phyloP scores from a whole-genome alignment of 805 yeast genomes.

The Candida saitoana region DNA sequence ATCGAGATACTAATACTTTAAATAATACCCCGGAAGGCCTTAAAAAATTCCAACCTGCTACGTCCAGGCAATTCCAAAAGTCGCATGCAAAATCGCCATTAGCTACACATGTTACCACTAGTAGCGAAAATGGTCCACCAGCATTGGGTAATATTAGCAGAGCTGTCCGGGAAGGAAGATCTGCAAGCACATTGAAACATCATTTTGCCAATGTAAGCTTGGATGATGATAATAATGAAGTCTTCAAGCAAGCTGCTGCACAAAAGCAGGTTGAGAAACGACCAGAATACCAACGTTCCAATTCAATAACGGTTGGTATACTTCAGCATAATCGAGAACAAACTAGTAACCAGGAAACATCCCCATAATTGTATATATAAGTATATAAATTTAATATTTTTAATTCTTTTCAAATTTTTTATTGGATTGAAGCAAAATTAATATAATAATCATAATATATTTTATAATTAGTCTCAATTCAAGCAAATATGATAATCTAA shows the following conservation, averaged over 20 bases:
- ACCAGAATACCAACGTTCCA: conserved; percentile 33
- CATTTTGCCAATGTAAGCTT: background rate
- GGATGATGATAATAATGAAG: conserved; percentile 28
- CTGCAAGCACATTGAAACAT: background rate
- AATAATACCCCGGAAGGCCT: background rate
- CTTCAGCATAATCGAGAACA: conserved; percentile 23
- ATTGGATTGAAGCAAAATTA: too few species aligned
- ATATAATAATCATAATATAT: too few species aligned
- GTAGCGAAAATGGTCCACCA: background rate
- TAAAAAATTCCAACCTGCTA: background rate
- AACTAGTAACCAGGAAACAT: too few species aligned
- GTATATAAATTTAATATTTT: too few species aligned
- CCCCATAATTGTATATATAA: too few species aligned
- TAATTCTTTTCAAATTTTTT: too few species aligned
- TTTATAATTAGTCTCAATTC: too few species aligned
- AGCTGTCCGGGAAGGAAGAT: background rate
- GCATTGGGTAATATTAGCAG: background rate
- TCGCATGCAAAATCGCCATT: background rate
- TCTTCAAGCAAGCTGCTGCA: conserved; percentile 15
- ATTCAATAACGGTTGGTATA: conserved; percentile 38
- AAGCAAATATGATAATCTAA: too few species aligned
- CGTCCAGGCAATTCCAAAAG: background rate
- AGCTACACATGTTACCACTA: conserved; percentile 4
- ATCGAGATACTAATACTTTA: background rate
- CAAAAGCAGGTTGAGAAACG: conserved; percentile 17